phyloP scores from a whole-genome alignment of 805 yeast species.

The Groenewaldozyma tartarivorans region DNA sequence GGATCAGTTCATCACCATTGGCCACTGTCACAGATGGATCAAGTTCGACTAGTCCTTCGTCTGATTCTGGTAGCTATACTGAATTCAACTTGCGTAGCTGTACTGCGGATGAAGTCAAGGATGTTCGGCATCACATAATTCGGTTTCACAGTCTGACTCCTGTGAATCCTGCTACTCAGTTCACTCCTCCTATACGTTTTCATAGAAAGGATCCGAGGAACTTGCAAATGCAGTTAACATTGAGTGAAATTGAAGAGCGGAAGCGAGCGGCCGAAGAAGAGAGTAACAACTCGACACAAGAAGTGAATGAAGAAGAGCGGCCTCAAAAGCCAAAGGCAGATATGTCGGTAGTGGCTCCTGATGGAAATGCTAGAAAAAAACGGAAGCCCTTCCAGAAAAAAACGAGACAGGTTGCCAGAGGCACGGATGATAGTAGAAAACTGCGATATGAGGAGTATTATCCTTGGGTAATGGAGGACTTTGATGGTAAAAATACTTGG shows the following conservation, averaged over 20 bases:
- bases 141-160: constrained; percentile 66
- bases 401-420: constrained; percentile 71
- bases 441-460: constrained; percentile 91
- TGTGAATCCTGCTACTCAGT: constrained; percentile 62
- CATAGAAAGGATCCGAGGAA: constrained; percentile 92
- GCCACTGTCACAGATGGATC: constrained; percentile 3
- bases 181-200: constrained; percentile 73
- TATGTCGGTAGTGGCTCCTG: constrained; percentile 65
- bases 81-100: constrained; percentile 64
- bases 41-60: neutral
- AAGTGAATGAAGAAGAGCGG: constrained; percentile 2
- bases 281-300: constrained; percentile 13
- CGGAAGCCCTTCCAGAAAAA: constrained; percentile 59
- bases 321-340: constrained; percentile 29
- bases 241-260: constrained; percentile 36
- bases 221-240: constrained; percentile 72
- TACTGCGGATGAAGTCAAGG: constrained; percentile 58
- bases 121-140: constrained; percentile 68
- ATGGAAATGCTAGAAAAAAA: constrained; percentile 73
- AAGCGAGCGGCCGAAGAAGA: constrained; percentile 3
- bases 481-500: constrained; percentile 87
- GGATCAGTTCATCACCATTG: neutral
- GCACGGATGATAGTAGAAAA: constrained; percentile 75
- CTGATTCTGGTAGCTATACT: constrained; percentile 15
- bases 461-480: constrained; percentile 98